These are phyloP conservation scores for Candida awuae DNA, from an alignment of 805 yeast genomes.

Conservation along the genomic window DNA sequence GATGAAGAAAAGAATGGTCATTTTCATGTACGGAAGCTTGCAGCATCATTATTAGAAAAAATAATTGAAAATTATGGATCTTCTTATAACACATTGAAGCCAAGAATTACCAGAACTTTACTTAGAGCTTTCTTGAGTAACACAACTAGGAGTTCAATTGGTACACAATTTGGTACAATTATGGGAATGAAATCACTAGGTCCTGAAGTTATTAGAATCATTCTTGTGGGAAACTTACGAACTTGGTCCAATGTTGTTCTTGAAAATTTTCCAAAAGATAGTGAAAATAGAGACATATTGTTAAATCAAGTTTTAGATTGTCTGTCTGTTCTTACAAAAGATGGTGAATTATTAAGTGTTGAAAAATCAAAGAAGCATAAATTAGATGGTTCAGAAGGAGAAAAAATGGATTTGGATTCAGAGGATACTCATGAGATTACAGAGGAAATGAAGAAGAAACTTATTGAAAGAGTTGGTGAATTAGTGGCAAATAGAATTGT, in stretches of 20 bases:
- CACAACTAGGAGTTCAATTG: constrained; percentile 62
- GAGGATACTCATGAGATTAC: constrained; percentile 20
- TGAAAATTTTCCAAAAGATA: constrained; percentile 18
- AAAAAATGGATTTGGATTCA: constrained; percentile 23
- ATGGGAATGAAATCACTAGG: constrained; percentile 81
- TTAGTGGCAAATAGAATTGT: constrained; percentile 43
- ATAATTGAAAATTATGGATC: constrained; percentile 76
- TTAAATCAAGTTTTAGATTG: constrained; percentile 49
- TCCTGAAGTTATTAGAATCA: constrained; percentile 75
- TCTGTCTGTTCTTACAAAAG: constrained; percentile 39
- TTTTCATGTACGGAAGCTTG: constrained; percentile 73
- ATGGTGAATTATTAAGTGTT: constrained; percentile 20
- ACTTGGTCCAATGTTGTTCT: constrained; percentile 68
- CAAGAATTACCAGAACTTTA: constrained; percentile 88
- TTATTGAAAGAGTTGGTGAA: constrained; percentile 55
- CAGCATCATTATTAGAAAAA: constrained; percentile 73
- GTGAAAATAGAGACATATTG: constrained; percentile 18
- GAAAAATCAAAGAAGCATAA: constrained; percentile 10
- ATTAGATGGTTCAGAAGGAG: constrained; percentile 12
- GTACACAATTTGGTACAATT: constrained; percentile 89
- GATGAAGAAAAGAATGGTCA: constrained; percentile 26
- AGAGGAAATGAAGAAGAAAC: constrained; percentile 30
- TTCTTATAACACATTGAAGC: constrained; percentile 80
- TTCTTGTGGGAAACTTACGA: constrained; percentile 74
- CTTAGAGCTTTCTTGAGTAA: constrained; percentile 79